Evolutionary conservation across 495 filamentous ascomycete species (phyloP).

Genomic region (Penicillium goetzii): DNA sequence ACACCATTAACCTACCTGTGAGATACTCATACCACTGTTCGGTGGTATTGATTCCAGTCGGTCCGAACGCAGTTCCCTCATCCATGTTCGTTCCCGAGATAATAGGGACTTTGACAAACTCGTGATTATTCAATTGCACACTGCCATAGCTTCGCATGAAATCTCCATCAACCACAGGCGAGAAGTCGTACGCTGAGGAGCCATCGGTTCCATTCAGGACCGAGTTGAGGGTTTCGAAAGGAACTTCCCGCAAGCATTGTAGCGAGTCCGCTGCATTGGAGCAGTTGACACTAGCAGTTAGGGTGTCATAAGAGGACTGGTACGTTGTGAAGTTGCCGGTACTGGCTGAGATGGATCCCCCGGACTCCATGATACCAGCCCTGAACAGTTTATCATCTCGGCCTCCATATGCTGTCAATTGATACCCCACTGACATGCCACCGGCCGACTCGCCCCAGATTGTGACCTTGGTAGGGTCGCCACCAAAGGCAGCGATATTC

Average conservation of each 20-base stretch:
- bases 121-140: constrained; percentile 35
- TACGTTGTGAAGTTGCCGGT: constrained; percentile 40
- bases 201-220: constrained; percentile 42
- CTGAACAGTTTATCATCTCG: constrained; percentile 49
- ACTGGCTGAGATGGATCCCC: constrained; percentile 42
- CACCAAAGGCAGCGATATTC: constrained; percentile 59
- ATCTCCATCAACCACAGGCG: constrained; percentile 54
- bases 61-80: constrained; percentile 52
- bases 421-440: constrained; percentile 55
- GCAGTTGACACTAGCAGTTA: constrained; percentile 45
- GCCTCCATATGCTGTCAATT: constrained; percentile 57
- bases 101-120: constrained; percentile 54
- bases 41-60: constrained; percentile 49
- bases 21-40: constrained; percentile 50
- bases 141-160: constrained; percentile 49
- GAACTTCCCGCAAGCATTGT: constrained; percentile 52
- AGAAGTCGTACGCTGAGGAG: constrained; percentile 39
- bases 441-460: constrained; percentile 71
- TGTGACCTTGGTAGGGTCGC: constrained; percentile 62
- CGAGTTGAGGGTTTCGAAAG: constrained; percentile 47
- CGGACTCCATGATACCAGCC: constrained; percentile 53
- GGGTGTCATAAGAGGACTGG: constrained; percentile 42
- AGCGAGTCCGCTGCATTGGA: constrained; percentile 42
- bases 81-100: constrained; percentile 53
- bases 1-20: constrained; percentile 33